Evolutionary conservation across 176 grass and related monocot genomes (phyloP), one percentile per base, ranked within the genome.

Genomic region (Musa schizocarpa): DNA sequence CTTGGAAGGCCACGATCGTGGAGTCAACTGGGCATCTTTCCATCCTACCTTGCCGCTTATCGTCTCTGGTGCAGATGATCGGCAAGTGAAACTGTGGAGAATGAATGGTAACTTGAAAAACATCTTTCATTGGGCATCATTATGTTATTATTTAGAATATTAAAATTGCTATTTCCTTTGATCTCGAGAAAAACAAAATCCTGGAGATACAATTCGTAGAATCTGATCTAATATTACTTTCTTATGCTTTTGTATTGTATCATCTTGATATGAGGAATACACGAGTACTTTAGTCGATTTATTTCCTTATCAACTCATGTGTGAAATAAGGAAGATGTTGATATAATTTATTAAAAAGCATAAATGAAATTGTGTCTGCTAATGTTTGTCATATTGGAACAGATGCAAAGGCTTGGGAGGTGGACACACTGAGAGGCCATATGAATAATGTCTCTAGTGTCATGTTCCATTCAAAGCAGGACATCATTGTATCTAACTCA

Each of bases 401-500:
- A 93, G 94, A 98, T 71, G 84, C 88, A 0, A 98, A 98, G 79
- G 94, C 90, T 49, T 98, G 94, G 90, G 94, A 98, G 57, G 90
- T 98, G 52, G 94, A 93, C 81, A 98, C 94, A 74, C 63, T 98
- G 67, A 84, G 94, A 62, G 94, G 94, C 2, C 94, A 98, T 84
- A 93, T 93, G 90, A 98, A 93, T 68, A 98, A 98, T 57, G 94
- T 93, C 20, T 98, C 94, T 8, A 87, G 88, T 13, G 95, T 98
- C 9, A 82, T 98, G 88, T 98, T 98, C 84, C 95, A 98, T 5
- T 86, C 86, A 1, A 98, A 87, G 80, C 90, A 93, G 49, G 95
- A 98, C 61, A 93, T 98, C 59, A 93, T 98, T 3, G 86, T 98
- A 9, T 98, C 94, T 25, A 98, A 98, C 82, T 98, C 94, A 53